These are phyloP conservation scores for Mentha longifolia DNA, from an alignment of 257 asterid species.

Conservation along the genomic window DNA sequence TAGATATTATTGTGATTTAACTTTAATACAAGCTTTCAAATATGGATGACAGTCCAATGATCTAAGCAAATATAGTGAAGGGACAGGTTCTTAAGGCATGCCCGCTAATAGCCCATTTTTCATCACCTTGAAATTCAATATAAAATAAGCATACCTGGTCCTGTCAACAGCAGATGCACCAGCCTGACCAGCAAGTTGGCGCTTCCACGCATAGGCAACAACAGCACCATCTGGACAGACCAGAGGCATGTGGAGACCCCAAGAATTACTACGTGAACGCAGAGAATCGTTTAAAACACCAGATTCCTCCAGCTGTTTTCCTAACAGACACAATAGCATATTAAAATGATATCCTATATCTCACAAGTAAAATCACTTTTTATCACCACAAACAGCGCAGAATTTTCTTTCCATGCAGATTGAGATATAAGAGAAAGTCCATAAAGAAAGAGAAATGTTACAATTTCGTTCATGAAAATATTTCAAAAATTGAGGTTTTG, in stretches of 20 bases:
- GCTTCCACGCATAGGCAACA: conserved; percentile 99
- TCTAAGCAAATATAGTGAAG: too few relatives aligned
- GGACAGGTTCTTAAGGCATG: too few relatives aligned
- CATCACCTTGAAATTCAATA: too few relatives aligned
- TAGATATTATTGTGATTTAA: too few relatives aligned
- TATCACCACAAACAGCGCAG: background rate
- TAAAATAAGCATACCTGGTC: conserved; percentile 59
- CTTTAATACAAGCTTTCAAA: too few relatives aligned
- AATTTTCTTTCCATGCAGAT: background rate
- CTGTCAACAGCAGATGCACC: conserved; percentile 99
- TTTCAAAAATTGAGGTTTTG: background rate
- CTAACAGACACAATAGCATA: conserved; percentile 44
- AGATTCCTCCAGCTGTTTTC: conserved; percentile 90
- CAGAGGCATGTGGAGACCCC: conserved; percentile 99
- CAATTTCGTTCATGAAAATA: background rate
- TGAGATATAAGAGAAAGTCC: conserved; percentile 4
- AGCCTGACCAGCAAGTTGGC: conserved; percentile 99
- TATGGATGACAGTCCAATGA: too few relatives aligned
- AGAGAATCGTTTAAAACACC: conserved; percentile 90
- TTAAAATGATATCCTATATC: background rate
- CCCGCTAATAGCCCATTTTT: too few relatives aligned
- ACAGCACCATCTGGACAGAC: conserved; percentile 99
- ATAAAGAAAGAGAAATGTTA: background rate
- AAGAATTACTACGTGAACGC: conserved; percentile 87
- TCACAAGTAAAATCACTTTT: conserved; percentile 12